Evolutionary conservation across 1,284 basidiomycete species (phyloP).

Genomic region (Boletus semigastroideus): DNA sequence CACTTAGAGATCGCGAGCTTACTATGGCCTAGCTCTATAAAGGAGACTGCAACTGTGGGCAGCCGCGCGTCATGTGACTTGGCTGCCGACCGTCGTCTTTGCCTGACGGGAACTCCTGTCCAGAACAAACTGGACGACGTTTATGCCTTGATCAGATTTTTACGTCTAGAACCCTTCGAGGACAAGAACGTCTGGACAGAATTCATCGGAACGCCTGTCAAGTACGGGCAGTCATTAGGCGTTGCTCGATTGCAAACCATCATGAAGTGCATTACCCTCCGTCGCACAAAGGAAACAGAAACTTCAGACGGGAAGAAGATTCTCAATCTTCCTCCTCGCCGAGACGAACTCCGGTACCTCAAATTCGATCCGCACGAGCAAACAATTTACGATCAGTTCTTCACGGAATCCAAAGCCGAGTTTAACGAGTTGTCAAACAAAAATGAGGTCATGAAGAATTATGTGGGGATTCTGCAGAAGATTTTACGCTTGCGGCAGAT

Average conservation of each 20-base stretch:
- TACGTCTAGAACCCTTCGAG: conserved; percentile 89
- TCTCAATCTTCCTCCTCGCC: conserved; percentile 83
- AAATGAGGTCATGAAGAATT: conserved; percentile 95
- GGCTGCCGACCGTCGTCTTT: conserved; percentile 89
- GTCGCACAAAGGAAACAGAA: conserved; percentile 92
- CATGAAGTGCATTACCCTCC: conserved; percentile 95
- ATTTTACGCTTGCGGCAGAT: conserved; percentile 94
- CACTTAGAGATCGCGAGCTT: conserved; percentile 4
- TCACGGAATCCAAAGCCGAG: conserved; percentile 85
- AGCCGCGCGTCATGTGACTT: conserved; percentile 95
- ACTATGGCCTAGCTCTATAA: conserved; percentile 76
- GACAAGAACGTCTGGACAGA: conserved; percentile 94
- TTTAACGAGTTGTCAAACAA: conserved; percentile 85
- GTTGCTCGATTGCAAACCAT: conserved; percentile 93
- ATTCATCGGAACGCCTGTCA: conserved; percentile 89
- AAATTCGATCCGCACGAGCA: conserved; percentile 85
- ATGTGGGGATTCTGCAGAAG: conserved; percentile 96
- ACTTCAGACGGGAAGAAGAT: conserved; percentile 82
- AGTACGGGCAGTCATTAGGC: conserved; percentile 88
- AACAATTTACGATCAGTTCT: conserved; percentile 85
- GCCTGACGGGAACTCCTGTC: conserved; percentile 95
- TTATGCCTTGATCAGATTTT: conserved; percentile 94
- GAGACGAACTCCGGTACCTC: conserved; percentile 83
- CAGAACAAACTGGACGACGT: conserved; percentile 99
- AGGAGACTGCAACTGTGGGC: conserved; percentile 92